Percentiles rank a stretch among this genome's conserved stretches.
Conservation (phyloP, 2,329 filamentous ascomycete species). For the Pyricularia sp. region DNA sequence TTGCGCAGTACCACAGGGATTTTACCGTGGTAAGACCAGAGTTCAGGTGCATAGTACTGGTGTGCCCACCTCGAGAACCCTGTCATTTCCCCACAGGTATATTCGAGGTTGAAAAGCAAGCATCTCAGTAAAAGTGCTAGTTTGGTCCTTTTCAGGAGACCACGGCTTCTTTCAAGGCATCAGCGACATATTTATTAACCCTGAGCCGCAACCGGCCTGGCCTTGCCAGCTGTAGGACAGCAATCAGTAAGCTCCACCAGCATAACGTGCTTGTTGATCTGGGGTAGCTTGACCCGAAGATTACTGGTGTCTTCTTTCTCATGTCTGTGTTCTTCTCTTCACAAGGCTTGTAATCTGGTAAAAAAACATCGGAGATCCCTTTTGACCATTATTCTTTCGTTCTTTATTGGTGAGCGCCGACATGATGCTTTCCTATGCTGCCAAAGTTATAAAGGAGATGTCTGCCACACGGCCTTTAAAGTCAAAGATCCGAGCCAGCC, state of each 20-base stretch:
- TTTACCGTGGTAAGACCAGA: too few species aligned
- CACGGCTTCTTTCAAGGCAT: conserved; percentile 20
- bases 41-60: conserved; percentile 21
- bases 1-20: too few species aligned
- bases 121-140: conserved; percentile 13
- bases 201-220: conserved; percentile 7
- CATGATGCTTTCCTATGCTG: too few species aligned
- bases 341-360: too few species aligned
- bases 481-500: too few species aligned
- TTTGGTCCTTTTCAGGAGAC: conserved; percentile 21
- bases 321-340: too few species aligned
- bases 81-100: conserved; percentile 23
- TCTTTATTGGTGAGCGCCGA: too few species aligned
- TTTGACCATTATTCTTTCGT: too few species aligned
- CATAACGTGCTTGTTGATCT: background rate
- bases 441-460: too few species aligned
- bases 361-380: too few species aligned
- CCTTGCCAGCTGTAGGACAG: too few species aligned
- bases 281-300: background rate
- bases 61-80: conserved; percentile 23
- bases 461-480: too few species aligned
- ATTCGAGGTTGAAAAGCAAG: background rate
- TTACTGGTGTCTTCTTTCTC: conserved; percentile 17
- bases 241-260: background rate
- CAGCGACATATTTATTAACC: conserved; percentile 8